These are phyloP conservation scores for Rhodotorula taiwanensis DNA, from an alignment of 768 basidiomycete genomes.

Conservation along the genomic window DNA sequence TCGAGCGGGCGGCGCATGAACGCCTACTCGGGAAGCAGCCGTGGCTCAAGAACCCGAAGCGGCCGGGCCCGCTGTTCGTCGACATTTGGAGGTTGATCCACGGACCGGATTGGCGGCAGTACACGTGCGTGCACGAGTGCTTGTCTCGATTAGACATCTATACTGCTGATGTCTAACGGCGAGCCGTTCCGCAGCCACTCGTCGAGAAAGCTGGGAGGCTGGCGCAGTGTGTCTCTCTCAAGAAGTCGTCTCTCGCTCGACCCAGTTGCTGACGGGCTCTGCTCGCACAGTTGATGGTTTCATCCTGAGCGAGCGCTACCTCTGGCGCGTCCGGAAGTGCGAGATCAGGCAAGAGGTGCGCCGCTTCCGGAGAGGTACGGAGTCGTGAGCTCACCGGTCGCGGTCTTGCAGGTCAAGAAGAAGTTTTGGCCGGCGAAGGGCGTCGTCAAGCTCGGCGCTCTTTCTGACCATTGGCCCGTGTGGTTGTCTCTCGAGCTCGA, in stretches of 20 bases:
- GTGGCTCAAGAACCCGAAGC: constrained; percentile 6
- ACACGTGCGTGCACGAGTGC: constrained; percentile 61
- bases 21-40: constrained; percentile 14
- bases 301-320: constrained; percentile 56
- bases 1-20: constrained; percentile 44
- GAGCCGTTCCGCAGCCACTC: background rate
- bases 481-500: background rate
- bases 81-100: constrained; percentile 73
- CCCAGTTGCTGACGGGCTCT: constrained; percentile 44
- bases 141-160: too few species aligned
- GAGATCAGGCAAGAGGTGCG: constrained; percentile 70
- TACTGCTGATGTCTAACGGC: background rate
- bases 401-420: background rate
- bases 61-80: constrained; percentile 50
- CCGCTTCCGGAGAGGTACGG: too few species aligned
- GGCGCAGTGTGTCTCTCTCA: constrained; percentile 54
- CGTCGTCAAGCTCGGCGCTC: background rate
- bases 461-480: constrained; percentile 5
- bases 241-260: too few species aligned
- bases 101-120: constrained; percentile 54
- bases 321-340: constrained; percentile 63
- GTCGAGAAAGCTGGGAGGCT: constrained; percentile 6
- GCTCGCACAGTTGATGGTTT: constrained; percentile 64
- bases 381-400: too few species aligned
- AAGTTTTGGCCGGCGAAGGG: constrained; percentile 1